A percentile compares a stretch with the other conserved stretches of the same genome.
phyloP scores from a whole-genome alignment of 352 stramenopile species.

The Globisporangium camurandrum region DNA sequence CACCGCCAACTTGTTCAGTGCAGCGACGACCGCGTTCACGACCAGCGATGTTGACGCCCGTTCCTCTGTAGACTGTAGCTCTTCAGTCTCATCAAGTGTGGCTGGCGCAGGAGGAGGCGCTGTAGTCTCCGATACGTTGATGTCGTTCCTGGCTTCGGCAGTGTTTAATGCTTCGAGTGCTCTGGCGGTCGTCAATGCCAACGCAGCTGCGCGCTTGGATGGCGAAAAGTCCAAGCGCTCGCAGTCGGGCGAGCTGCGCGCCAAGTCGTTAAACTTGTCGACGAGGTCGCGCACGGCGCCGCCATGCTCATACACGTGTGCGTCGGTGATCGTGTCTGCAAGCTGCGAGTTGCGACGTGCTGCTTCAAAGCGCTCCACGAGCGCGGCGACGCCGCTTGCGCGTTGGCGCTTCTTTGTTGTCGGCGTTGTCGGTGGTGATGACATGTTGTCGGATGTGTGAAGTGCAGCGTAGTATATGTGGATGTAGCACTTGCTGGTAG shows the following conservation, averaged over 20 bases:
- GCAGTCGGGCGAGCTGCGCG: slow-evolving; percentile 9
- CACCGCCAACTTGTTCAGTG: too few relatives aligned
- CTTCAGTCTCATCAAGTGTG: too few relatives aligned
- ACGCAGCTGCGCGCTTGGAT: not conserved
- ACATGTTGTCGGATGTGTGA: not conserved
- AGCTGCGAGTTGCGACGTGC: not conserved
- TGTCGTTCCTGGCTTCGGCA: not conserved
- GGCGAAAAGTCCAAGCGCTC: slow-evolving; percentile 5
- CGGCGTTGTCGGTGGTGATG: not conserved
- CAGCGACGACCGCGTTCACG: too few relatives aligned
- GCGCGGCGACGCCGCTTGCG: not conserved
- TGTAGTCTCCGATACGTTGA: too few relatives aligned
- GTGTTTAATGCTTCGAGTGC: not conserved
- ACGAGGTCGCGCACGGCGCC: slow-evolving; percentile 11
- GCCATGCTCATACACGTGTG: slow-evolving; percentile 5
- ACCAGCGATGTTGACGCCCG: too few relatives aligned
- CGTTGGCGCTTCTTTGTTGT: not conserved
- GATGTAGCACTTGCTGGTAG: not conserved
- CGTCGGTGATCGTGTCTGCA: not conserved
- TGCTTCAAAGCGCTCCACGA: slow-evolving; percentile 11
- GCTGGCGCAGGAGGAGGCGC: too few relatives aligned
- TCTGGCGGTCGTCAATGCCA: not conserved
- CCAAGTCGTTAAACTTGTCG: slow-evolving; percentile 8
- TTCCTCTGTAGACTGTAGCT: too few relatives aligned
- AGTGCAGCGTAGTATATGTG: too few relatives aligned